Evolutionary conservation across 768 basidiomycete genomes (phyloP).

Genomic region (Mycena vitilis): DNA sequence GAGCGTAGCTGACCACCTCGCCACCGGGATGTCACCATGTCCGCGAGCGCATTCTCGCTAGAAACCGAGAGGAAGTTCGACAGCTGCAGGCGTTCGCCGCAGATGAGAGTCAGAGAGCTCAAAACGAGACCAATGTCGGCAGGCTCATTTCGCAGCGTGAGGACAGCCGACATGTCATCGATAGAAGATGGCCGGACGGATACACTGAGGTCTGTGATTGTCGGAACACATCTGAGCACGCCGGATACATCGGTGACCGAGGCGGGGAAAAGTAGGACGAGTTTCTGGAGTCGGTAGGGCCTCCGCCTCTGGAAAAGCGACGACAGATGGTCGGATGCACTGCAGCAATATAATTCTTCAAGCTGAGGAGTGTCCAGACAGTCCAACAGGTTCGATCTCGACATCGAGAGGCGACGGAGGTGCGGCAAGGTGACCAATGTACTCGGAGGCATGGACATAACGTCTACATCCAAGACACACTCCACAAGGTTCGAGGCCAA

Average conservation of each 20-base stretch:
- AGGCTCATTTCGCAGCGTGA: slow-evolving; percentile 3
- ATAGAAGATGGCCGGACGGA: neutral
- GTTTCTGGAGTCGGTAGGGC: slow-evolving; percentile 7
- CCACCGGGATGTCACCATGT: slow-evolving; percentile 17
- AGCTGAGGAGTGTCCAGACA: slow-evolving; percentile 14
- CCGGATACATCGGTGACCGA: slow-evolving; percentile 4
- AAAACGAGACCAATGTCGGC: neutral
- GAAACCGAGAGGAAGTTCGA: neutral
- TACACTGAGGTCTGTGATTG: slow-evolving; percentile 9
- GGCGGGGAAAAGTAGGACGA: neutral
- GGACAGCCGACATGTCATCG: neutral
- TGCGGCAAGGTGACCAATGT: slow-evolving; percentile 2
- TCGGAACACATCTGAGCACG: neutral
- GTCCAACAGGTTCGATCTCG: neutral
- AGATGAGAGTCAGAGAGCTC: neutral
- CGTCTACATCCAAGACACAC: neutral
- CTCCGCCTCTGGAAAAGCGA: neutral
- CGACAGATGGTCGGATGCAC: neutral
- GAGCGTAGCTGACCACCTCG: neutral
- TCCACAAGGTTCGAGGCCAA: slow-evolving; percentile 17
- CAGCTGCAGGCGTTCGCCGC: neutral
- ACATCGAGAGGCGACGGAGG: slow-evolving; percentile 13
- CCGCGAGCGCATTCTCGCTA: neutral
- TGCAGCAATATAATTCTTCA: slow-evolving; percentile 18
- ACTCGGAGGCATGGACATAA: neutral